phyloP scores from a whole-genome alignment of 2,329 filamentous ascomycete genomes.

The Cryoendolithus antarcticus region DNA sequence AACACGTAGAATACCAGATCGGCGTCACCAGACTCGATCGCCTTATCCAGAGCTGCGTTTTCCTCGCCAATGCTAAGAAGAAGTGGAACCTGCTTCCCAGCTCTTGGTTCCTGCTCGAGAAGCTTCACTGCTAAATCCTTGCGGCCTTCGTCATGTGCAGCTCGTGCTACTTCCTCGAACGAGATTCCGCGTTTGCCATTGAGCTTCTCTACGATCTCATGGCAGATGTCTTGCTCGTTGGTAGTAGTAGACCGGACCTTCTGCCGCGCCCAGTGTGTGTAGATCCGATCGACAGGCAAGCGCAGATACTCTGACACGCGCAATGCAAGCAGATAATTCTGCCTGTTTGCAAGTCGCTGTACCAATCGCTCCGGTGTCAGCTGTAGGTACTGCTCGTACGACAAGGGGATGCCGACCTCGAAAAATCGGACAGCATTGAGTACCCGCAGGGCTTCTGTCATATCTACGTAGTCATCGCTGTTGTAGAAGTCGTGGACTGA shows the following conservation, averaged over 20 bases:
- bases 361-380: constrained; percentile 85
- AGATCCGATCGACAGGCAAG: constrained; percentile 77
- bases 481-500: constrained; percentile 95
- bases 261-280: constrained; percentile 91
- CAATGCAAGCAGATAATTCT: constrained; percentile 82
- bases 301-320: constrained; percentile 78
- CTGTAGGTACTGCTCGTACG: constrained; percentile 86
- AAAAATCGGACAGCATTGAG: constrained; percentile 88
- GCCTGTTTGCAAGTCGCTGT: constrained; percentile 70
- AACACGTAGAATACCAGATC: constrained; percentile 87
- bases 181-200: constrained; percentile 85
- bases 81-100: constrained; percentile 89
- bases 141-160: constrained; percentile 88
- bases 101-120: constrained; percentile 84
- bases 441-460: constrained; percentile 87
- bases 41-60: constrained; percentile 87
- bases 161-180: constrained; percentile 84
- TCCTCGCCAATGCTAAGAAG: constrained; percentile 93
- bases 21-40: constrained; percentile 87
- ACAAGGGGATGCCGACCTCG: constrained; percentile 77
- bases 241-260: constrained; percentile 79
- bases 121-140: constrained; percentile 79
- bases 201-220: constrained; percentile 73
- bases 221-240: constrained; percentile 79
- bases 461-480: constrained; percentile 96